These are phyloP conservation scores for Agaricales sp. DNA, from an alignment of 1,284 basidiomycete species.

Conservation along the genomic window DNA sequence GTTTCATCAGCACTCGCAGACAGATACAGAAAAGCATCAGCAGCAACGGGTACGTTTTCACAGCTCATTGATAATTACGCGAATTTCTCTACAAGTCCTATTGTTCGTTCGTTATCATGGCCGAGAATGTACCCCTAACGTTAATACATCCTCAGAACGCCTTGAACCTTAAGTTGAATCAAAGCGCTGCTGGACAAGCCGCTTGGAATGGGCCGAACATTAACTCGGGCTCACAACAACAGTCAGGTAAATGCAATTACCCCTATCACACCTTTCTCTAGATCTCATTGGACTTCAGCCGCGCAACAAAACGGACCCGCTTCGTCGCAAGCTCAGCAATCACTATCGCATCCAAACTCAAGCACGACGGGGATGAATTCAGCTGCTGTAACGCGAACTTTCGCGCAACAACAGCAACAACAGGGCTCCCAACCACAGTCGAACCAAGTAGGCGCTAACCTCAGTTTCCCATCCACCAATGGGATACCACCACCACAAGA, in stretches of 20 bases:
- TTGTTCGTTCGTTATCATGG: conserved; percentile 10
- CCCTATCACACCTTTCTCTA: conserved; percentile 5
- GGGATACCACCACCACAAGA: neutral
- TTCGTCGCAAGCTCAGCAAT: neutral
- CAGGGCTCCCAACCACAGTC: conserved; percentile 26
- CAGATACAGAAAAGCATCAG: conserved; percentile 53
- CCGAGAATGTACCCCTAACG: conserved; percentile 1
- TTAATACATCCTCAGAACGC: conserved; percentile 32
- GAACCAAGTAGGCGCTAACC: conserved; percentile 11
- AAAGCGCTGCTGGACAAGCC: conserved; percentile 37
- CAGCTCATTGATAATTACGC: too few species aligned
- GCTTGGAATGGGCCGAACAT: conserved; percentile 50
- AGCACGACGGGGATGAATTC: neutral
- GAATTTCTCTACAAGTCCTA: too few species aligned
- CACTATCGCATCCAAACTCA: neutral
- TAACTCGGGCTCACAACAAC: conserved; percentile 28
- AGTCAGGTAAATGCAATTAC: conserved; percentile 13
- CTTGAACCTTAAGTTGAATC: conserved; percentile 51
- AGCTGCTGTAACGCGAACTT: neutral
- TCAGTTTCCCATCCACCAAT: neutral
- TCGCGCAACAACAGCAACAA: neutral
- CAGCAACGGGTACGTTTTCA: conserved; percentile 45
- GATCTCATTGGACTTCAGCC: conserved; percentile 15
- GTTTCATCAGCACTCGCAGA: conserved; percentile 38
- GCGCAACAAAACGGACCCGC: neutral